Conservation (phyloP, 2,329 filamentous ascomycete species). For the Cordyceps tenuipes region DNA sequence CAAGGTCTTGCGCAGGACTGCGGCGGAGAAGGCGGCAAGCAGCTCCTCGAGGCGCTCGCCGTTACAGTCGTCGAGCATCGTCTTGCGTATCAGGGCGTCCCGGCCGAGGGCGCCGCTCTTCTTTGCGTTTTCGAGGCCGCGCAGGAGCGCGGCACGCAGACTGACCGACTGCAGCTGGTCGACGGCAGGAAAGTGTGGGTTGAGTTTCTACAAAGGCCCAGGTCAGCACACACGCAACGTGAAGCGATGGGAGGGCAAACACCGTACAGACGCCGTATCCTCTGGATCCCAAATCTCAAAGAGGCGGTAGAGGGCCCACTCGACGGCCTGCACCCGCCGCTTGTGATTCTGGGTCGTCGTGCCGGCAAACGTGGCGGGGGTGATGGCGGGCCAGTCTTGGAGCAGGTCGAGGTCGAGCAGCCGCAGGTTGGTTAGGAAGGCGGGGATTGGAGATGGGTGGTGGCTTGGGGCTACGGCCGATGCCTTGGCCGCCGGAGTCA, state of each 20-base stretch:
- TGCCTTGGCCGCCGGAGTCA: not conserved
- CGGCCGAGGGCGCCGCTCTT: conserved; percentile 76
- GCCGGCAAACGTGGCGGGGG: conserved; percentile 60
- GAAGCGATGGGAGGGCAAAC: no score
- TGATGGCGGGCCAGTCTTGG: conserved; percentile 74
- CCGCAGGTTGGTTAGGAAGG: conserved; percentile 75
- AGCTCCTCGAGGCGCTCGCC: conserved; percentile 86
- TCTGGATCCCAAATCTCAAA: conserved; percentile 77
- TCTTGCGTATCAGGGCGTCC: conserved; percentile 77
- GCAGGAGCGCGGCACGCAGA: conserved; percentile 73
- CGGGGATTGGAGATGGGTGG: not conserved
- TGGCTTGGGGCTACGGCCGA: not conserved
- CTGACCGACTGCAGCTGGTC: conserved; percentile 89
- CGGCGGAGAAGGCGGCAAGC: conserved; percentile 73
- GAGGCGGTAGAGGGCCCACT: conserved; percentile 86
- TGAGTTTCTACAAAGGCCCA: conserved; percentile 58
- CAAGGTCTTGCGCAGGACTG: conserved; percentile 65
- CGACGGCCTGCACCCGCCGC: conserved; percentile 70
- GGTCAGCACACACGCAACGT: not conserved
- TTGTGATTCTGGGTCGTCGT: conserved; percentile 65
- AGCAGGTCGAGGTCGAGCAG: conserved; percentile 71
- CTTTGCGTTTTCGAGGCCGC: conserved; percentile 76
- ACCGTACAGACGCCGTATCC: conserved; percentile 68
- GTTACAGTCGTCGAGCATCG: conserved; percentile 93
- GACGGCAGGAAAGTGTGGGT: conserved; percentile 81